Conservation (phyloP, 148 eudicot species). For the Silene conica region DNA sequence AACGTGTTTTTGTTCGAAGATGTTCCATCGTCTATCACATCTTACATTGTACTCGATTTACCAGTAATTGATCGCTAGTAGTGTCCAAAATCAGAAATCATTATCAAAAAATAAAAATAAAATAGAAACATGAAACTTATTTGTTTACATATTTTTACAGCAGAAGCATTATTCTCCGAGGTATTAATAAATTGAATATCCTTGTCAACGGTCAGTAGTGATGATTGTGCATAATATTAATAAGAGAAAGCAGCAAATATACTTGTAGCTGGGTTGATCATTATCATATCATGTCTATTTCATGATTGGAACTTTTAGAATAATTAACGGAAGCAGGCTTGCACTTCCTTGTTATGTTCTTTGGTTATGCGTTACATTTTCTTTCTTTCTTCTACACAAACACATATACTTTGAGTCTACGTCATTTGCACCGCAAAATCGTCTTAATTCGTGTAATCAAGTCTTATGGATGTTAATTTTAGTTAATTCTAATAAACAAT, state of each 20-base stretch:
- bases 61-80: too few species aligned
- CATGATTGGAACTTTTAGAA: constrained; percentile 19
- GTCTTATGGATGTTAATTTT: too few species aligned
- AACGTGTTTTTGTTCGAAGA: not conserved
- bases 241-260: constrained; percentile 1
- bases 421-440: too few species aligned
- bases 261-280: constrained; percentile 12
- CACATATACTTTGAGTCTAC: too few species aligned
- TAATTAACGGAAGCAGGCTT: not conserved
- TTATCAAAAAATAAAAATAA: too few species aligned
- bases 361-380: constrained; percentile 20
- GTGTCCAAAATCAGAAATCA: too few species aligned
- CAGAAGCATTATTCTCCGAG: not conserved
- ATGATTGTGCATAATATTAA: constrained; percentile 5
- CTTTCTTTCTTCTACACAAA: not conserved
- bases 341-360: not conserved
- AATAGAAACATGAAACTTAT: too few species aligned
- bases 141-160: too few species aligned
- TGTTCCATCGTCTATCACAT: too few species aligned
- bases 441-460: too few species aligned
- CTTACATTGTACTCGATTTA: too few species aligned
- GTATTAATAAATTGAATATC: not conserved
- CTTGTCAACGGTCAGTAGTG: constrained; percentile 4
- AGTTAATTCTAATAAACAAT: too few species aligned
- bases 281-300: constrained; percentile 19